phyloP scores from a whole-genome alignment of 805 yeast species.

The Spathaspora gorwiae region DNA sequence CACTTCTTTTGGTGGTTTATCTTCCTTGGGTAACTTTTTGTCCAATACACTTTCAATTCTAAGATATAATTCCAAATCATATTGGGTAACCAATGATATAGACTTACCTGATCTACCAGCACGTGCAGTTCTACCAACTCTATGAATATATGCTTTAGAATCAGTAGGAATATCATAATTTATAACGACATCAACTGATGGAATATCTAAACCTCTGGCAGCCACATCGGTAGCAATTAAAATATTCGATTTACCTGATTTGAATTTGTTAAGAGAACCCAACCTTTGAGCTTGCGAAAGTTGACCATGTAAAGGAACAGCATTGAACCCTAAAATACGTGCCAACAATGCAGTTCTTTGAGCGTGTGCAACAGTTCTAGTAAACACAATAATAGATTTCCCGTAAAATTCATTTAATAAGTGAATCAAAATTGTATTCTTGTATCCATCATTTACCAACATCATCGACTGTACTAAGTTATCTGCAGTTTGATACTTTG shows the following conservation, averaged over 20 bases:
- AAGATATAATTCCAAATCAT: conserved; percentile 83
- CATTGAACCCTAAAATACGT: conserved; percentile 76
- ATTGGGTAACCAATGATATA: conserved; percentile 85
- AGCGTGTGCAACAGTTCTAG: conserved; percentile 92
- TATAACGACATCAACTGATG: conserved; percentile 70
- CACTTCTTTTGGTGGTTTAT: conserved; percentile 69
- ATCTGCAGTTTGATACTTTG: conserved; percentile 88
- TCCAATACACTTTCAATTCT: conserved; percentile 85
- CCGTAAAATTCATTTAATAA: conserved; percentile 79
- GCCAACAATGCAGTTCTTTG: conserved; percentile 83
- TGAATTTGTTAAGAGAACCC: conserved; percentile 76
- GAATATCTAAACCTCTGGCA: conserved; percentile 86
- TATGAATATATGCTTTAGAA: conserved; percentile 76
- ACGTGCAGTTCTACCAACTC: conserved; percentile 95
- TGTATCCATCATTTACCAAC: conserved; percentile 88
- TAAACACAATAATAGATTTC: conserved; percentile 82
- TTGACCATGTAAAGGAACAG: conserved; percentile 94
- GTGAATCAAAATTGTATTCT: conserved; percentile 82
- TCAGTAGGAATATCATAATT: conserved; percentile 81
- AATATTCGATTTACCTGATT: conserved; percentile 63
- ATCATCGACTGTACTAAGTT: conserved; percentile 85
- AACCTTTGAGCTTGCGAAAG: conserved; percentile 78
- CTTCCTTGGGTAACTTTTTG: conserved; percentile 76
- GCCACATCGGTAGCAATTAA: conserved; percentile 83
- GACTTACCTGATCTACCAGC: conserved; percentile 90